Conservation (phyloP, 371 early-diverging fungal genomes). For the Apophysomyces ossiformis region DNA sequence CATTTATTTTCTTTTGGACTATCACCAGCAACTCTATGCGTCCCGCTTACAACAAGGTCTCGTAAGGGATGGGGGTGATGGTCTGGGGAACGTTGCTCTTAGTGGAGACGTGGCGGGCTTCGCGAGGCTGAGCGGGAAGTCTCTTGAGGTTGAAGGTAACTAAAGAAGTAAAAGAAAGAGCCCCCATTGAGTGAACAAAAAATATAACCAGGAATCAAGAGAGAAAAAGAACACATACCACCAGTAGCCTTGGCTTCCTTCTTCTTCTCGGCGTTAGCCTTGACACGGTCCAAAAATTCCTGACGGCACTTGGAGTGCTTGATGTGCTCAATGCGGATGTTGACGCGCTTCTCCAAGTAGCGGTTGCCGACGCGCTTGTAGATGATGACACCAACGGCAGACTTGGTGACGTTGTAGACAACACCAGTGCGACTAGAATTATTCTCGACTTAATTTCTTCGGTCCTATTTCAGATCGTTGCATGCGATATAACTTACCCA, state of each 20-base stretch:
- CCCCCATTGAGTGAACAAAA: not conserved
- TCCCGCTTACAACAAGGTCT: constrained; percentile 74
- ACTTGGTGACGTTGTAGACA: constrained; percentile 98
- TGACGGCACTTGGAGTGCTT: constrained; percentile 99
- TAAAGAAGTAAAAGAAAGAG: constrained; percentile 22
- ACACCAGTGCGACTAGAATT: constrained; percentile 91
- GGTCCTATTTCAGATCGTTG: too few relatives aligned
- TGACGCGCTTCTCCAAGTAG: constrained; percentile 98
- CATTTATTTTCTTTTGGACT: constrained; percentile 2
- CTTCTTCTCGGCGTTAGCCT: constrained; percentile 88
- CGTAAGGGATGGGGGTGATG: constrained; percentile 94
- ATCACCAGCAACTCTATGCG: constrained; percentile 6
- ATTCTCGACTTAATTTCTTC: too few relatives aligned
- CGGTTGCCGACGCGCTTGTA: constrained; percentile 98
- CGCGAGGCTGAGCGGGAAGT: constrained; percentile 91
- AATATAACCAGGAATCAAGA: not conserved
- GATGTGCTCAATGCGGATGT: constrained; percentile 98
- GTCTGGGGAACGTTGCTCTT: constrained; percentile 91
- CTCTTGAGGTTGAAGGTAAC: constrained; percentile 87
- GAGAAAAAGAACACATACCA: constrained; percentile 33
- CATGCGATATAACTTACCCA: constrained; percentile 68
- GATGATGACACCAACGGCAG: constrained; percentile 97
- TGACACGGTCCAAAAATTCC: constrained; percentile 98
- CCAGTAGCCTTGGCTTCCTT: constrained; percentile 78
- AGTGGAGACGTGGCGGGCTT: constrained; percentile 88